A percentile compares a stretch with the other conserved stretches of the same genome.
These are phyloP conservation scores for Arctium lappa DNA, from an alignment of 129 eudicot genomes.

Conservation along the genomic window DNA sequence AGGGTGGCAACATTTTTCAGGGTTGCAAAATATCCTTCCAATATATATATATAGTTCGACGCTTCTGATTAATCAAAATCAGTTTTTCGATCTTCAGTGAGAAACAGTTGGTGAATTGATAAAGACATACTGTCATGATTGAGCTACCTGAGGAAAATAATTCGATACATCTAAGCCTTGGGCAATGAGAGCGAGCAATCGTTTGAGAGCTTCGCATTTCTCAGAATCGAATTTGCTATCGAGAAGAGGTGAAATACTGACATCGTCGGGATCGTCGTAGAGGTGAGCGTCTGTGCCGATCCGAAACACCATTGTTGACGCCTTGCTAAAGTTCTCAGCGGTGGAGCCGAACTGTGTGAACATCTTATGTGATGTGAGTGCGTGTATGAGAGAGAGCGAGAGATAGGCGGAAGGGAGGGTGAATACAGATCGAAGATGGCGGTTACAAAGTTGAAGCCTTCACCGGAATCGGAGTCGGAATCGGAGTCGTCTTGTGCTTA, in stretches of 20 bases:
- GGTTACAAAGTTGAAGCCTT: background rate
- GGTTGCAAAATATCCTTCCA: too few species aligned
- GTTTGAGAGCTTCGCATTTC: slow-evolving; percentile 93
- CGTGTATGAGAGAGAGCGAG: background rate
- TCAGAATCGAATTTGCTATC: slow-evolving; percentile 96
- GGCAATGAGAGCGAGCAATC: slow-evolving; percentile 94
- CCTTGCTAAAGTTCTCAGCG: slow-evolving; percentile 84
- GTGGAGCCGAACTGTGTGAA: slow-evolving; percentile 87
- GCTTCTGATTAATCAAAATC: background rate
- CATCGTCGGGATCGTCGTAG: slow-evolving; percentile 98
- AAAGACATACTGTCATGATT: background rate
- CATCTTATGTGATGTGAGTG: slow-evolving; percentile 37
- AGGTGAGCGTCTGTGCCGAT: slow-evolving; percentile 98
- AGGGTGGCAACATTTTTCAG: too few species aligned
- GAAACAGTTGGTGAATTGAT: background rate
- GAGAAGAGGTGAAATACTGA: slow-evolving; percentile 75
- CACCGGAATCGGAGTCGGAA: slow-evolving; percentile 17
- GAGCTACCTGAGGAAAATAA: slow-evolving; percentile 87
- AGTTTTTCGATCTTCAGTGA: background rate
- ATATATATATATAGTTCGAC: background rate
- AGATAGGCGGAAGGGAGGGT: background rate
- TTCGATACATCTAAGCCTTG: slow-evolving; percentile 93
- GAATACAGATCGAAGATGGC: slow-evolving; percentile 16
- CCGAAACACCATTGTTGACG: slow-evolving; percentile 85
- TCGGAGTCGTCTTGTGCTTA: background rate